phyloP scores from a whole-genome alignment of 352 stramenopile species.

The Phytophthora hybrid region DNA sequence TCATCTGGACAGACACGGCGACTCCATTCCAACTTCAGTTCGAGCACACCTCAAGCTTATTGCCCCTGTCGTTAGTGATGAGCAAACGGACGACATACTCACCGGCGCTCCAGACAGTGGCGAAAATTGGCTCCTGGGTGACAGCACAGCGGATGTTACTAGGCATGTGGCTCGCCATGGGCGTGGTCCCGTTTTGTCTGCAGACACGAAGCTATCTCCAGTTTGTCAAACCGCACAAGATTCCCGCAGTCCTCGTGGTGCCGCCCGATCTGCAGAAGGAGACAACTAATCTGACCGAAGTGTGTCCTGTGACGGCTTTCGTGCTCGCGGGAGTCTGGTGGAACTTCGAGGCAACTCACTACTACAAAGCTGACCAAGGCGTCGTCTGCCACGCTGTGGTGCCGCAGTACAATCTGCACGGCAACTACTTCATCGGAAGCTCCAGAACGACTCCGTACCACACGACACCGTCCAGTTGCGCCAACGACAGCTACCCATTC shows the following conservation, averaged over 20 bases:
- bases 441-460: neutral
- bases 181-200: slow-evolving; percentile 21
- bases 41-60: neutral
- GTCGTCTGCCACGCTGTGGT: slow-evolving; percentile 32
- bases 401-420: slow-evolving; percentile 39
- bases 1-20: neutral
- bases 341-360: slow-evolving; percentile 30
- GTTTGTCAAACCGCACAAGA: slow-evolving; percentile 31
- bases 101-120: neutral
- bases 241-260: slow-evolving; percentile 16
- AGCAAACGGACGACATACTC: neutral
- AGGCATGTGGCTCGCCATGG: slow-evolving; percentile 20
- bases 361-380: slow-evolving; percentile 14
- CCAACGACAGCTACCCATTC: slow-evolving; percentile 23
- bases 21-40: neutral
- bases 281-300: slow-evolving; percentile 10
- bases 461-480: slow-evolving; percentile 18
- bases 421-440: slow-evolving; percentile 30
- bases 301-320: slow-evolving; percentile 6
- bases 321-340: slow-evolving; percentile 30
- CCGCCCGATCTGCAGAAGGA: slow-evolving; percentile 1
- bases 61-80: neutral
- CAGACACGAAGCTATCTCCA: slow-evolving; percentile 35
- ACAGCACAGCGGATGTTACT: slow-evolving; percentile 16
- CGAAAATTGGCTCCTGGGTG: neutral